These are phyloP conservation scores for Pyracantha coccinea DNA, from an alignment of 331 rosid species.

Conservation along the genomic window DNA sequence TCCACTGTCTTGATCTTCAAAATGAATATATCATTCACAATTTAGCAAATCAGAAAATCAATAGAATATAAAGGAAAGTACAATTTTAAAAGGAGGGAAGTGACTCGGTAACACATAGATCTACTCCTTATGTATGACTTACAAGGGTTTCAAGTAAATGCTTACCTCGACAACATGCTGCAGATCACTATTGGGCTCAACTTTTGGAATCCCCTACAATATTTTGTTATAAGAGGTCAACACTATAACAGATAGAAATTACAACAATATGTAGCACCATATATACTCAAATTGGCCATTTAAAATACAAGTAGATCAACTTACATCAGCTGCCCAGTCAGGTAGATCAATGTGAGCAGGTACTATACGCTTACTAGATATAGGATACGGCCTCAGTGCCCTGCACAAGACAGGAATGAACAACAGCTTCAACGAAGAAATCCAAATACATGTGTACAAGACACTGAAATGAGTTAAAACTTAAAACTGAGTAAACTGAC, in stretches of 20 bases:
- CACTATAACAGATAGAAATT: neutral
- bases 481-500: neutral
- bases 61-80: neutral
- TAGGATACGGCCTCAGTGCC: slow-evolving; percentile 72
- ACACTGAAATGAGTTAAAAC: neutral
- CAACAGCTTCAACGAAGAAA: neutral
- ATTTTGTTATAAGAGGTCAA: neutral
- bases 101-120: neutral
- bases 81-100: neutral
- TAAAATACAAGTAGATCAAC: slow-evolving; percentile 25
- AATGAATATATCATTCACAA: slow-evolving; percentile 8
- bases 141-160: neutral
- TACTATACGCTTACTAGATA: slow-evolving; percentile 46
- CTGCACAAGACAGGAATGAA: slow-evolving; percentile 29
- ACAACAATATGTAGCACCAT: neutral
- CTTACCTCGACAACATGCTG: slow-evolving; percentile 80
- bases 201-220: slow-evolving; percentile 68
- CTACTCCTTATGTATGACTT: neutral
- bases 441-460: neutral
- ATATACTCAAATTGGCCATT: neutral
- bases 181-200: slow-evolving; percentile 74
- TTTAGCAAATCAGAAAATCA: neutral
- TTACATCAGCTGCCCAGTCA: slow-evolving; percentile 90
- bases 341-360: slow-evolving; percentile 69
- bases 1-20: slow-evolving; percentile 71